Evolutionary conservation across 1,284 basidiomycete species (phyloP), one percentile per base, ranked within the genome.

Genomic region (Takashimella tepidaria): DNA sequence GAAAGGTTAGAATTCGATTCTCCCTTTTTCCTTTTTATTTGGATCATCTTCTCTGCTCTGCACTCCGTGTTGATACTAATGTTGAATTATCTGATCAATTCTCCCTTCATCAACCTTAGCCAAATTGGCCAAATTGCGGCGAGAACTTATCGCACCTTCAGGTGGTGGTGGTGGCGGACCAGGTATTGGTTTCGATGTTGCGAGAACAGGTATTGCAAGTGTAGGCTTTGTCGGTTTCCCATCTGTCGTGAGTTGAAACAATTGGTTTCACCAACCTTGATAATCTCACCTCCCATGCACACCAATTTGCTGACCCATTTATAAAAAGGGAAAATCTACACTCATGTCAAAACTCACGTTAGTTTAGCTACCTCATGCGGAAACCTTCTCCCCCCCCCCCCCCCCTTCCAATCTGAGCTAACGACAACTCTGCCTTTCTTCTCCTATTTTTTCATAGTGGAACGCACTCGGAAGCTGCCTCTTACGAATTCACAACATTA

Each of bases 381-480:
- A 37, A 10, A 8, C 44, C 22, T 5, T 27, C 40, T 40, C 6
- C 37, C 21, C 43, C 42, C n/a, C n/a, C n/a, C n/a, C n/a, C n/a
- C n/a, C n/a, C n/a, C n/a, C n/a, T n/a, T 42, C 16, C 41, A 12
- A 41, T 40, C 4, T n/a, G 16, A 22, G 8, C 16, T 25, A 5
- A 11, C 37, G 19, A 16, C 43, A 44, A 22, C 8, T 6, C 45
- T 3, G 44, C 20, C 42, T 31, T 41, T 41, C 25, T 5, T 12
- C 47, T 51, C 40, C 48, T 24, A 23, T 11, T 24, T 40, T 21
- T 10, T 4, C 4, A 1, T 57, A 72, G 70, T 10, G 96, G 96
- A 51, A 98, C 95, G 21, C 89, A 93, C 66, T 98, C 93, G 41
- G 92, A 97, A 76, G 87, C 87, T n/a, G 97, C 96, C 5, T 93